Evolutionary conservation across 257 asterid genomes (phyloP).

Genomic region (Perilla frutescens): DNA sequence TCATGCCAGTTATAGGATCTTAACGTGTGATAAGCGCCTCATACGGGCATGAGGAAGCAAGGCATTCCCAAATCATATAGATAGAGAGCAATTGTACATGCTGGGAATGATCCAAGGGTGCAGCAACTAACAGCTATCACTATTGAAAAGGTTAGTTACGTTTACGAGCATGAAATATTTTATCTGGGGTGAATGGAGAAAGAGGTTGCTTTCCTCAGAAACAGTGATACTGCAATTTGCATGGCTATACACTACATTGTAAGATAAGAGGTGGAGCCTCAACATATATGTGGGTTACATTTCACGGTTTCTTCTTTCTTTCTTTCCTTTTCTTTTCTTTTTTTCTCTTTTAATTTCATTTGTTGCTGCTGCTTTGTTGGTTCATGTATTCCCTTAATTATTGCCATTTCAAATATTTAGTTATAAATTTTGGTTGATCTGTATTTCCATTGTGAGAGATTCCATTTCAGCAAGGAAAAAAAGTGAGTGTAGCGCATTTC

Average conservation of each 20-base stretch:
- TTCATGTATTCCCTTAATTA: constrained; percentile 21
- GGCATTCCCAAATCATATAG: neutral
- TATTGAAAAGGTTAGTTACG: neutral
- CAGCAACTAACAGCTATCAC: constrained; percentile 7
- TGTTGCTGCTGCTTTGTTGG: neutral
- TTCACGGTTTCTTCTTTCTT: neutral
- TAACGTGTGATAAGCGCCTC: constrained; percentile 68
- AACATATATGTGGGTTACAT: constrained; percentile 1
- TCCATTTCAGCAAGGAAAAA: too few relatives aligned
- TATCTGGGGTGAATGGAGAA: constrained; percentile 16
- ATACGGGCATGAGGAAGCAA: constrained; percentile 35
- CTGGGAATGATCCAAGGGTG: constrained; percentile 20
- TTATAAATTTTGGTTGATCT: too few relatives aligned
- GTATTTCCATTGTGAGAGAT: too few relatives aligned
- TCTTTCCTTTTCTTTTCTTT: neutral
- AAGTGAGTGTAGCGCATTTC: too few relatives aligned
- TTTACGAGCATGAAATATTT: constrained; percentile 15
- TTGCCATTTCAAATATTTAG: neutral
- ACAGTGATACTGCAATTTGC: constrained; percentile 26
- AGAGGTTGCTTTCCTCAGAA: constrained; percentile 16
- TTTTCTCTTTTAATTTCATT: neutral
- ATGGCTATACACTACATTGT: constrained; percentile 26
- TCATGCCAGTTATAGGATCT: constrained; percentile 78
- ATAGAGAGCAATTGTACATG: constrained; percentile 24
- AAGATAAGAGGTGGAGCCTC: constrained; percentile 17